Evolutionary conservation across 495 filamentous ascomycete genomes (phyloP), one percentile per base, ranked within the genome.

Genomic region (Immersiella caudata): DNA sequence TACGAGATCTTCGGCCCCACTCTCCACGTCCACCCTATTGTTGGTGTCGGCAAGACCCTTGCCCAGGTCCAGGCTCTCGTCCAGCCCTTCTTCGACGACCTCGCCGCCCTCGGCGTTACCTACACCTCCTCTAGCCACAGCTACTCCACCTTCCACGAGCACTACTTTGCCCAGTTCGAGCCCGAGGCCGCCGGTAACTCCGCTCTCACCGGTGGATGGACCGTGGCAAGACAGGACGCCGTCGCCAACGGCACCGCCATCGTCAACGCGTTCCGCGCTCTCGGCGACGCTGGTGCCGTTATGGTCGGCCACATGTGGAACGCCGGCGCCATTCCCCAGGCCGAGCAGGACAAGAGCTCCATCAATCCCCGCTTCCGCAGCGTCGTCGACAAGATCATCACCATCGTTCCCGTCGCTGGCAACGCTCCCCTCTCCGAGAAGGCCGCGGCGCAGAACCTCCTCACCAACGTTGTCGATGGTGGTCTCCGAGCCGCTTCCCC

Each of bases 241-340:
- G 71, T 64, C 24, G 68, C 73, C 49, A 81, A 83, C 65, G 75
- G 77, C 54, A 71, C 78, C 18, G 78, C 66, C 20, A 76, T 86
- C 33, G 74, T 80, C 22, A 60, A 77, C 0, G 79, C 81, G 0
- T 81, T 83, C 62, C 67, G 78, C 70, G 78, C 76, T 0, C 74
- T 79, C 14, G 22, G 77, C n/a, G 58, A 71, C 26, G 64, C 67
- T 6, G 74, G 76, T 21, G 75, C 75, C 7, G 72, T 81, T 62
- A 67, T 84, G n/a, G 75, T 85, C 50, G 82, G 84, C 1, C 83
- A 86, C 70, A 76, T 84, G 66, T 79, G 84, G 70, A 78, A 80
- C 62, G 83, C 82, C 18, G 83, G 84, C 14, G 65, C 75, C 24
- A 78, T 73, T 49, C 78, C 80, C 1, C 27, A 67, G 25, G 55